These are phyloP conservation scores for Diaporthe capsici DNA, from an alignment of 2,329 filamentous ascomycete genomes.

Conservation along the genomic window DNA sequence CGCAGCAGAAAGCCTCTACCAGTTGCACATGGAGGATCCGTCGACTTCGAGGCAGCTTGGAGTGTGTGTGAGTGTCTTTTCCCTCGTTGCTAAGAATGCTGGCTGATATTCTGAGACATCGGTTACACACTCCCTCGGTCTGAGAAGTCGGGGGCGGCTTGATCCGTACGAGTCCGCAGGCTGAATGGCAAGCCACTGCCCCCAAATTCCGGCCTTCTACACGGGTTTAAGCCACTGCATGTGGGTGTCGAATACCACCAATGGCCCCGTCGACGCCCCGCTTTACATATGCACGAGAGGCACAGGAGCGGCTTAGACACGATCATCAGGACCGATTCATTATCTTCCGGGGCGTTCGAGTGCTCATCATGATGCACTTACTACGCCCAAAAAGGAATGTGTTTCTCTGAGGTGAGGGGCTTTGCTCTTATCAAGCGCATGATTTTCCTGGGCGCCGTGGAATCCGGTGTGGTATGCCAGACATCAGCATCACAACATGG, in stretches of 20 bases:
- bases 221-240: conserved; percentile 16
- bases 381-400: conserved; percentile 5
- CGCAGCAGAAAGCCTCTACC: background rate
- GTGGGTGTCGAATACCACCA: conserved; percentile 7
- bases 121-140: background rate
- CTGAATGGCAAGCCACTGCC: background rate
- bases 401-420: background rate
- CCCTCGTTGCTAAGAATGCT: background rate
- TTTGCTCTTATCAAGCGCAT: background rate
- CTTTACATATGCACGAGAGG: conserved; percentile 6
- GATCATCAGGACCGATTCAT: background rate
- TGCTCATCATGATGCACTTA: background rate
- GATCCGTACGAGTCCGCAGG: no score
- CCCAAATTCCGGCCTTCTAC: conserved; percentile 8
- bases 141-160: background rate
- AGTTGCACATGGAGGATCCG: no score
- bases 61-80: background rate
- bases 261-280: background rate
- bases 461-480: background rate
- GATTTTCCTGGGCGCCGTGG: background rate
- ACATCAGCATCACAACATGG: background rate
- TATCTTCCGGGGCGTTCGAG: background rate
- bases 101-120: background rate
- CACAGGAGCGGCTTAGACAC: background rate
- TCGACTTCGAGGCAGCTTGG: background rate